A percentile compares a stretch with the other conserved stretches of the same genome.
Conservation (phyloP, 441 rosid species). For the Isatis lusitanica region DNA sequence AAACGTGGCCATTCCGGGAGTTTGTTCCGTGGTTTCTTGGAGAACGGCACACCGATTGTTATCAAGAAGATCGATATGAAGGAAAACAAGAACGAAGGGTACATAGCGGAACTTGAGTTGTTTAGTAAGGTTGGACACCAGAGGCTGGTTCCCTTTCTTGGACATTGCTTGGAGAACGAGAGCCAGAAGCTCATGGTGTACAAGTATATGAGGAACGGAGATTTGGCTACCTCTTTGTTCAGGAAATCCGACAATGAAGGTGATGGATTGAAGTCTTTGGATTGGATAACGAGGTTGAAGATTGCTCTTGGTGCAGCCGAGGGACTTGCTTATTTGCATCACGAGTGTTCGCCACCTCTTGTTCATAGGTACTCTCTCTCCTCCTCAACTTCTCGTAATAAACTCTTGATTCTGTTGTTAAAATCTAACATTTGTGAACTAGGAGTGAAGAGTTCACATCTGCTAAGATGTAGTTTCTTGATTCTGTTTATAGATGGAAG, state of each 20-base stretch:
- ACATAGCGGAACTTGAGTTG: conserved; percentile 67
- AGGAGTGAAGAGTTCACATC: neutral
- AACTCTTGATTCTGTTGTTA: neutral
- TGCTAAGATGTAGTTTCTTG: neutral
- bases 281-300: conserved; percentile 97
- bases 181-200: conserved; percentile 79
- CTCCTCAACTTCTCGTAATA: neutral
- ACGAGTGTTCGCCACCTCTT: conserved; percentile 86
- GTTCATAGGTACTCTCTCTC: conserved; percentile 78
- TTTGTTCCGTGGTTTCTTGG: conserved; percentile 68
- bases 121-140: conserved; percentile 68
- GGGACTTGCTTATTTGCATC: conserved; percentile 78
- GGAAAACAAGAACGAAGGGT: conserved; percentile 53
- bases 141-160: conserved; percentile 78
- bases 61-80: conserved; percentile 65
- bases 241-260: conserved; percentile 54
- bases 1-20: conserved; percentile 93
- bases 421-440: neutral
- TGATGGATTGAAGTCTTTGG: conserved; percentile 76
- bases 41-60: conserved; percentile 56
- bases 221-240: conserved; percentile 76
- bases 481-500: neutral
- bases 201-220: conserved; percentile 83
- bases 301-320: conserved; percentile 96
- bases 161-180: conserved; percentile 82